Evolutionary conservation across 148 eudicot genomes (phyloP).

Genomic region (Vaccinium macrocarpon): DNA sequence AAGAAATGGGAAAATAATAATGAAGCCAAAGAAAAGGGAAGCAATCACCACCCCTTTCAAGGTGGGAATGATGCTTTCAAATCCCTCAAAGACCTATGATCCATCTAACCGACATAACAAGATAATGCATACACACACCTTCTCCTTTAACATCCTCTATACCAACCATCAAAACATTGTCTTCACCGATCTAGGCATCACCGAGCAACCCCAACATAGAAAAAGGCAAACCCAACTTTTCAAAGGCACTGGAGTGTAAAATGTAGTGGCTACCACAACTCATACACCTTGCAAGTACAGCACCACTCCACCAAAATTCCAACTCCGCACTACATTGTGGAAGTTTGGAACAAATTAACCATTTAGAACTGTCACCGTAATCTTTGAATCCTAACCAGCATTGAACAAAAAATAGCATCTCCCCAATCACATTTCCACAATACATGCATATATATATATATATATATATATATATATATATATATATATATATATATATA

Average conservation of each 20-base stretch:
- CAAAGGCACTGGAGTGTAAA: background rate
- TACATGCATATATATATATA: too few species aligned
- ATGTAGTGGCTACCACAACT: background rate
- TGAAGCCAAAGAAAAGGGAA: background rate
- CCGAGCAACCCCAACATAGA: background rate
- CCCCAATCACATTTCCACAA: background rate
- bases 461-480: too few species aligned
- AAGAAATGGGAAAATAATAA: background rate
- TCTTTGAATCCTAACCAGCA: background rate
- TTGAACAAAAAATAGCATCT: background rate
- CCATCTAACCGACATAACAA: background rate
- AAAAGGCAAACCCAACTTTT: background rate
- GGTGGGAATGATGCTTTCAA: background rate
- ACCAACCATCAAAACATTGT: background rate
- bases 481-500: too few species aligned
- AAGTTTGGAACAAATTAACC: conserved; percentile 2
- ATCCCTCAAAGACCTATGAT: background rate
- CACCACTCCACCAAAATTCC: background rate
- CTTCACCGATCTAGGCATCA: background rate
- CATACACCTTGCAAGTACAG: background rate
- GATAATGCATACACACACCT: background rate
- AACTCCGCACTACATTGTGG: background rate
- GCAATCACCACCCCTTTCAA: background rate
- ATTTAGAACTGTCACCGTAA: background rate
- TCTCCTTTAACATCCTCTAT: background rate